Evolutionary conservation across 345 rosid genomes (phyloP).

Genomic region (Brassica napus): DNA sequence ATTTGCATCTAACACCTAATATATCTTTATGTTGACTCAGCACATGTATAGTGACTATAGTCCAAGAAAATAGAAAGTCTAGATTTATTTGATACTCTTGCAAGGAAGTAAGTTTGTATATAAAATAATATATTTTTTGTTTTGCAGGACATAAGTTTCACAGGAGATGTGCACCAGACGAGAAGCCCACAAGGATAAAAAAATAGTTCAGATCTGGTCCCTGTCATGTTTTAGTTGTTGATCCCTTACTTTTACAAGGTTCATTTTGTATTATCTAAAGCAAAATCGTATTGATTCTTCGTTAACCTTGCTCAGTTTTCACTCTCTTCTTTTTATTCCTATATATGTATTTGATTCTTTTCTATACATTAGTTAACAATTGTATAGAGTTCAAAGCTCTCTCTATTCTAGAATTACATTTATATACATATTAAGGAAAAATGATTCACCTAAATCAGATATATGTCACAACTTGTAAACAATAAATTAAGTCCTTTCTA

Average conservation of each 20-base stretch:
- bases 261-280: slow-evolving; percentile 19
- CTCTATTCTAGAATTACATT: not conserved
- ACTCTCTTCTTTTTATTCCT: slow-evolving; percentile 17
- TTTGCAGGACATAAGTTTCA: slow-evolving; percentile 52
- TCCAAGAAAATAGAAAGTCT: not conserved
- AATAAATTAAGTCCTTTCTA: no score
- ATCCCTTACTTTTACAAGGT: slow-evolving; percentile 21
- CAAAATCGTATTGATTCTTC: slow-evolving; percentile 24
- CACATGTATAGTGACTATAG: not conserved
- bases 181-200: slow-evolving; percentile 62
- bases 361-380: slow-evolving; percentile 4
- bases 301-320: slow-evolving; percentile 26
- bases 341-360: slow-evolving; percentile 24
- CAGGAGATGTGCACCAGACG: slow-evolving; percentile 53
- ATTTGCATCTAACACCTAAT: not conserved
- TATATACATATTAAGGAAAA: no score
- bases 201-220: not conserved
- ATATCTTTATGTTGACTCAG: not conserved
- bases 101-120: not conserved
- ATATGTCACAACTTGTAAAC: no score
- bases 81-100: not conserved
- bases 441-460: no score
- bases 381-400: slow-evolving; percentile 34
- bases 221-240: slow-evolving; percentile 22
- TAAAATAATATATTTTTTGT: not conserved